Evolutionary conservation across 208 protist species (phyloP), one percentile per base, ranked within the genome.

Genomic region (Phytomonas francai): DNA sequence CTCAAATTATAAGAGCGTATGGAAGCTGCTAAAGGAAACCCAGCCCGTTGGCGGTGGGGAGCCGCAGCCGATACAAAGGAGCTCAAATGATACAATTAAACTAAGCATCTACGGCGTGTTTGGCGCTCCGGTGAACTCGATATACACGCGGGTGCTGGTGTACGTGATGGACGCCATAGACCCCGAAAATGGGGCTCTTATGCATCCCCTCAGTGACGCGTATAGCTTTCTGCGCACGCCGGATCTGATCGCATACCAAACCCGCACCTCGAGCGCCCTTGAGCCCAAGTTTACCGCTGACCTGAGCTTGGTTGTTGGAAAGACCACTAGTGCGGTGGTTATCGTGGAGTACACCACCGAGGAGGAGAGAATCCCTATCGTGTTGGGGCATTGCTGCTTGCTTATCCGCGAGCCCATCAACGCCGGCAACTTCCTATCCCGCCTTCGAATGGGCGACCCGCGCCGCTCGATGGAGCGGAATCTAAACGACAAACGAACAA

Each of bases 291-390:
- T 91, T 59, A 36, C 51, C 16, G 71, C 67, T 5, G 70, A 72
- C 51, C 30, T 84, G 30, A 68, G 63, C 12, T 16, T 49, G 5
- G 63, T 49, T 8, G 65, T 70, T 0, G 32, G 71, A 19, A 58
- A 67, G n/a, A 11, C 58, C 33, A 73, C 78, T n/a, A 61, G 75
- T 60, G 83, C 79, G 1, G 66, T 93, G 25, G 77, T 83, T 32
- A 81, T 93, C 32, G 77, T 89, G 31, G 84, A 93, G 71, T 93
- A 88, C 67, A 68, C 88, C 51, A 83, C 65, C 25, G 59, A 25
- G 8, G 27, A n/a, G 25, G 54, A 76, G 34, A 28, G 57, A 6
- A 33, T 54, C 5, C 81, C 77, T 6, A 72, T 84, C 39, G 72
- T 80, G 8, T 70, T 93, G 56, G 88, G 88, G 8, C 84, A 91